These are phyloP conservation scores for Trametes hirsuta DNA, from an alignment of 1,284 basidiomycete genomes.

Conservation along the genomic window DNA sequence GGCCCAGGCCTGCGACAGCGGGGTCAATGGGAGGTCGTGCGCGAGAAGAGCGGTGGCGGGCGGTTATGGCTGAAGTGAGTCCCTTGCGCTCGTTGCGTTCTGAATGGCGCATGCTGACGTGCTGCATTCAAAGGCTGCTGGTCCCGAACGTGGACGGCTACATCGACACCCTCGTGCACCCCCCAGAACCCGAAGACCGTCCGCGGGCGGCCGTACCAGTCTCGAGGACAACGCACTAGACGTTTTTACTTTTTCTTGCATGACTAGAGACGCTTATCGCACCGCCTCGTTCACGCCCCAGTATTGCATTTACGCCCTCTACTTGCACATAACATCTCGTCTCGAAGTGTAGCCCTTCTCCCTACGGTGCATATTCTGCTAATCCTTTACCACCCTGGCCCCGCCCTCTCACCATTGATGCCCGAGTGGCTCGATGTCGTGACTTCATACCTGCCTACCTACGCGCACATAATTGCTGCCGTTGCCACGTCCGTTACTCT, in stretches of 20 bases:
- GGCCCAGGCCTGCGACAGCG: conserved; percentile 39
- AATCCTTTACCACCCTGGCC: background rate
- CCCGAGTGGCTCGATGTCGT: background rate
- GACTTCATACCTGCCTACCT: background rate
- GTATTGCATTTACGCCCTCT: background rate
- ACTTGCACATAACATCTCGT: background rate
- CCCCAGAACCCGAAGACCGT: conserved; percentile 21
- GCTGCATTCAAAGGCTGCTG: conserved; percentile 11
- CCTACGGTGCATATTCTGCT: conserved; percentile 5
- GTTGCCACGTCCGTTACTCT: background rate
- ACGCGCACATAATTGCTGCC: background rate
- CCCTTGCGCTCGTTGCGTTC: background rate
- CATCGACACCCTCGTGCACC: conserved; percentile 25
- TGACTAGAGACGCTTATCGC: background rate
- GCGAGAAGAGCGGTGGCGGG: conserved; percentile 61
- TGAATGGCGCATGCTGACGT: background rate
- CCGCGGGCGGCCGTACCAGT: background rate
- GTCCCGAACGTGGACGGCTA: conserved; percentile 25
- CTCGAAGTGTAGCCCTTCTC: conserved; percentile 2
- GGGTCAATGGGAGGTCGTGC: conserved; percentile 58
- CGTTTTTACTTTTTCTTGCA: background rate
- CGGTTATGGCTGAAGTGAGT: conserved; percentile 67
- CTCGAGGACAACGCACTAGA: conserved; percentile 17
- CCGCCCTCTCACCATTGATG: background rate
- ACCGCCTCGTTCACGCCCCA: background rate